phyloP scores from a whole-genome alignment of 1,284 basidiomycete species.

The Paramarasmius palmivorus region DNA sequence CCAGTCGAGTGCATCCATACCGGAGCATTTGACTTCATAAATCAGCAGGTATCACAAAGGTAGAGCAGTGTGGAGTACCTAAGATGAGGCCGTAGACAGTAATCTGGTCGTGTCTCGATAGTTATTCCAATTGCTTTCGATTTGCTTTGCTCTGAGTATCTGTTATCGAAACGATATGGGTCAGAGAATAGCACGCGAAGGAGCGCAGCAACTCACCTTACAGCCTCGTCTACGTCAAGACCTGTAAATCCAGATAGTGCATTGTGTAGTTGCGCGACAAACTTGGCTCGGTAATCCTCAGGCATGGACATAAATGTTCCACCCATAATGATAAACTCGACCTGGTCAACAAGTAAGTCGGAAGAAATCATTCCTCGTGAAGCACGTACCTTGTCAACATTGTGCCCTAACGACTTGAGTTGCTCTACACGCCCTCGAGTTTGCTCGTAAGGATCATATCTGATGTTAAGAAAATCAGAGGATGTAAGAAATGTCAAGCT shows the following conservation, averaged over 20 bases:
- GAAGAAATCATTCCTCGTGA: background rate
- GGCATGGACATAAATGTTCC: constrained; percentile 99
- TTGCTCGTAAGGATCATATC: constrained; percentile 98
- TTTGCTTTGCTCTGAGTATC: constrained; percentile 95
- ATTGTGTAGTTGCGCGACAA: constrained; percentile 96
- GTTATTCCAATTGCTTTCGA: constrained; percentile 99
- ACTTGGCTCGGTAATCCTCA: constrained; percentile 91
- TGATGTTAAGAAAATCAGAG: background rate
- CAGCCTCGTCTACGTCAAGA: constrained; percentile 95
- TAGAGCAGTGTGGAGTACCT: constrained; percentile 43
- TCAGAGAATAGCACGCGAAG: background rate
- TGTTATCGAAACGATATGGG: constrained; percentile 26
- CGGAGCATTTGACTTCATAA: constrained; percentile 91
- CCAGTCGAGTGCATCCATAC: constrained; percentile 97
- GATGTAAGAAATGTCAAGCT: background rate
- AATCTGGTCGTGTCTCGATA: constrained; percentile 98
- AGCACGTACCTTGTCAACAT: constrained; percentile 85
- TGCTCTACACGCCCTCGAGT: constrained; percentile 95
- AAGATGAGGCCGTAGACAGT: constrained; percentile 95
- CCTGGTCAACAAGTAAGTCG: constrained; percentile 42
- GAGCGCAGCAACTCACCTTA: constrained; percentile 51
- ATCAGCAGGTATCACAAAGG: constrained; percentile 4
- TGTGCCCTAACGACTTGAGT: constrained; percentile 92
- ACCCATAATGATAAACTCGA: constrained; percentile 99
- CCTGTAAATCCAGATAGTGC: constrained; percentile 95